Evolutionary conservation across 2,329 filamentous ascomycete species (phyloP).

Genomic region (Zalaria sp.): DNA sequence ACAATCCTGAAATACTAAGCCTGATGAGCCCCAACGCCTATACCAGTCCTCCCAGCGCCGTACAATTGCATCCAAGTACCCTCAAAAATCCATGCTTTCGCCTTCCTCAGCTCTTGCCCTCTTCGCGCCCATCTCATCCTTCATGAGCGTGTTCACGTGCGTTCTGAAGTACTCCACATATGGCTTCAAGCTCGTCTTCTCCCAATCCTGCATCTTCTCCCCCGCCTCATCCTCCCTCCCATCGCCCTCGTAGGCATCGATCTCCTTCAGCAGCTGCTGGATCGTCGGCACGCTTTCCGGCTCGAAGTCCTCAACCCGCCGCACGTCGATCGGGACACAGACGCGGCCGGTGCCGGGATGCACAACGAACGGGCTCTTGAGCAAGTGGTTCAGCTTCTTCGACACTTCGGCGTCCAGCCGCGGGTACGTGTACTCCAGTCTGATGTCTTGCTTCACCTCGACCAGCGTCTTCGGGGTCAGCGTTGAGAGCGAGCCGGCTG

Average conservation of each 20-base stretch:
- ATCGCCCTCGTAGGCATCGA: slow-evolving; percentile 60
- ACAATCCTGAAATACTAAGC: no score
- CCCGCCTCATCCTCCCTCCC: slow-evolving; percentile 25
- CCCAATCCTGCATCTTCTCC: slow-evolving; percentile 64
- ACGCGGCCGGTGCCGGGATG: slow-evolving; percentile 89
- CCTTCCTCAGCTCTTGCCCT: slow-evolving; percentile 43
- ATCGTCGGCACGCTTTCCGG: slow-evolving; percentile 83
- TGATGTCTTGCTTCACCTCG: slow-evolving; percentile 88
- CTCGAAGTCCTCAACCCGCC: slow-evolving; percentile 65
- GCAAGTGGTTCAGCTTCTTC: slow-evolving; percentile 94
- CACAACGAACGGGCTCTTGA: slow-evolving; percentile 93
- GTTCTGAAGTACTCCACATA: slow-evolving; percentile 81
- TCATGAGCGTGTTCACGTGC: slow-evolving; percentile 67
- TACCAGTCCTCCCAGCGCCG: no score
- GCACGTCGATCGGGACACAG: slow-evolving; percentile 83
- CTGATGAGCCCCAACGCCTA: no score
- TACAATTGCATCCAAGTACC: no score
- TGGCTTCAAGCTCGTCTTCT: slow-evolving; percentile 89
- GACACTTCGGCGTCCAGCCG: slow-evolving; percentile 93
- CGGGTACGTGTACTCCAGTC: slow-evolving; percentile 95
- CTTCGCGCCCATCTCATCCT: slow-evolving; percentile 46
- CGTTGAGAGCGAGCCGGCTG: slow-evolving; percentile 60
- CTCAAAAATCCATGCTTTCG: slow-evolving; percentile 49
- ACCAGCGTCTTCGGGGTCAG: slow-evolving; percentile 44
- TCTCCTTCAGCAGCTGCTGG: slow-evolving; percentile 65